These are phyloP conservation scores for Daucus carota DNA, from an alignment of 129 eudicot genomes.

Conservation along the genomic window DH1_v3.0 NC_030385.2:46732501-46733000, in stretches of 20 bases:
- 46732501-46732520: neutral
- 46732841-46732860: constrained; percentile 33
- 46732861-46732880: neutral
- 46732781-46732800: constrained; percentile 38
- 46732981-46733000: constrained; percentile 51
- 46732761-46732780: constrained; percentile 39
- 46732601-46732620: neutral
- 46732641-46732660: neutral
- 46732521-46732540: constrained; percentile 1
- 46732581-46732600: neutral
- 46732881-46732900: neutral
- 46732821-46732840: constrained; percentile 49
- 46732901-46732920: constrained; percentile 21
- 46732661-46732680: neutral
- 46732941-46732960: constrained; percentile 56
- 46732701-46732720: constrained; percentile 22
- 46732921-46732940: constrained; percentile 43
- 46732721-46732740: constrained; percentile 55
- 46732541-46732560: constrained; percentile 9
- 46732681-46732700: neutral
- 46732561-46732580: neutral
- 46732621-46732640: neutral
- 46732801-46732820: constrained; percentile 35
- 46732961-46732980: constrained; percentile 52
- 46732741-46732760: constrained; percentile 27